Percentiles rank a stretch among this genome's conserved stretches.
phyloP scores from a whole-genome alignment of 192 early-diverging fungal genomes.

The Chytriomyces confervae region DNA sequence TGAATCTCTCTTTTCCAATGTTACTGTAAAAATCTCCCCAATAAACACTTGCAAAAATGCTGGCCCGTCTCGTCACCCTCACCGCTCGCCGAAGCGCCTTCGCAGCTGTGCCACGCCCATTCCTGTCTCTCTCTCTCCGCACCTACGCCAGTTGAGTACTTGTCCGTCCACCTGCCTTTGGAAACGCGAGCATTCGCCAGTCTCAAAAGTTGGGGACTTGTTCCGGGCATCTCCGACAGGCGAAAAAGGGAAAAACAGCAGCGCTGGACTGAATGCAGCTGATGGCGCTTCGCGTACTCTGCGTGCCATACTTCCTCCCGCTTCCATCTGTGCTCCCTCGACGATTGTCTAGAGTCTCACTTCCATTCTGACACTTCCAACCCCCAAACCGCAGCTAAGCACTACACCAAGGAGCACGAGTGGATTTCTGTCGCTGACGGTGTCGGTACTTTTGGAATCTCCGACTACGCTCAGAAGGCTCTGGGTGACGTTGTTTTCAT shows the following conservation, averaged over 20 bases:
- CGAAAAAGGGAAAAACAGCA: too few relatives aligned
- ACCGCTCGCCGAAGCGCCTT: neutral
- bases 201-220: neutral
- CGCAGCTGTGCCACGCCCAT: neutral
- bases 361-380: neutral
- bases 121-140: neutral
- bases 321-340: too few relatives aligned
- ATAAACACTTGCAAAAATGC: neutral
- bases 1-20: neutral
- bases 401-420: constrained; percentile 89
- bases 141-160: neutral
- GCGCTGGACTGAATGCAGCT: too few relatives aligned
- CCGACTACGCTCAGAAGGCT: constrained; percentile 86
- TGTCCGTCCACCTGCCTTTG: neutral
- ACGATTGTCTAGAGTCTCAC: too few relatives aligned
- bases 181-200: neutral
- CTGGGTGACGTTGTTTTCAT: constrained; percentile 96
- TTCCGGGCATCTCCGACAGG: neutral
- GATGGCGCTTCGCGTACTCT: too few relatives aligned
- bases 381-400: constrained; percentile 42
- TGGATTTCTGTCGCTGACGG: constrained; percentile 78
- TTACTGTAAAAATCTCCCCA: neutral
- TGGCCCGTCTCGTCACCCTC: neutral
- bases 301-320: too few relatives aligned
- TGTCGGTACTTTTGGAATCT: constrained; percentile 88